These are phyloP conservation scores for Penicillium sp. DNA, from an alignment of 2,329 filamentous ascomycete genomes.

Conservation along the genomic window DNA sequence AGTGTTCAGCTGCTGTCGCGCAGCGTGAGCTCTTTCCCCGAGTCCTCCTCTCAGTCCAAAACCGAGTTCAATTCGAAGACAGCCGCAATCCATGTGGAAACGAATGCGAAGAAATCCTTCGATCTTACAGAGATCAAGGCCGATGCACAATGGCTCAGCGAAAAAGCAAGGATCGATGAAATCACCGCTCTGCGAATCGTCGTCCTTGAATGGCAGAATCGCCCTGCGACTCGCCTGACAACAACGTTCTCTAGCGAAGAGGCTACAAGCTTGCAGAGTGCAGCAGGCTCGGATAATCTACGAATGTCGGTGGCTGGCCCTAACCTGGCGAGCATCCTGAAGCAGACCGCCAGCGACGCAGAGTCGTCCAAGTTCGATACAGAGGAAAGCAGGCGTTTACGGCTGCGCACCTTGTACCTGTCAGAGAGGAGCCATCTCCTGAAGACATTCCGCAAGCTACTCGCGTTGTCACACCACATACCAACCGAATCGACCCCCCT, in stretches of 20 bases:
- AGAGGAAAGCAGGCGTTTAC: conserved; percentile 65
- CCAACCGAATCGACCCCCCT: conserved; percentile 23
- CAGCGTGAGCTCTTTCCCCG: conserved; percentile 71
- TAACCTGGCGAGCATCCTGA: conserved; percentile 44
- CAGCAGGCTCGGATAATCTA: conserved; percentile 69
- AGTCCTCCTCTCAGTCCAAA: conserved; percentile 68
- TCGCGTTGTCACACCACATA: conserved; percentile 41
- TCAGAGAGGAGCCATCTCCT: conserved; percentile 72
- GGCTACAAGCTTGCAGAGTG: conserved; percentile 74
- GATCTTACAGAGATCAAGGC: conserved; percentile 81
- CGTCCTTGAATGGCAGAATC: conserved; percentile 81
- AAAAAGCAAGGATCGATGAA: conserved; percentile 77
- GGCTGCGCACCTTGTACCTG: conserved; percentile 74
- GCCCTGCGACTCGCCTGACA: conserved; percentile 74
- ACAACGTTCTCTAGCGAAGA: conserved; percentile 79
- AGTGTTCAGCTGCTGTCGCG: conserved; percentile 71
- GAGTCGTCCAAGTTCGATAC: conserved; percentile 62
- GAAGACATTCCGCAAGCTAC: conserved; percentile 63
- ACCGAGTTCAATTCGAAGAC: conserved; percentile 81
- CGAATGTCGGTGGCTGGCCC: conserved; percentile 60
- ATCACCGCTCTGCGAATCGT: conserved; percentile 80
- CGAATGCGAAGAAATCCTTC: conserved; percentile 69
- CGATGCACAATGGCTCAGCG: conserved; percentile 85
- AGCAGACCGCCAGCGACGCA: conserved; percentile 35
- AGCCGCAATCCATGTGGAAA: conserved; percentile 81